Evolutionary conservation across 306 rosid genomes (phyloP).

Genomic region (Luffa aegyptiaca): DNA sequence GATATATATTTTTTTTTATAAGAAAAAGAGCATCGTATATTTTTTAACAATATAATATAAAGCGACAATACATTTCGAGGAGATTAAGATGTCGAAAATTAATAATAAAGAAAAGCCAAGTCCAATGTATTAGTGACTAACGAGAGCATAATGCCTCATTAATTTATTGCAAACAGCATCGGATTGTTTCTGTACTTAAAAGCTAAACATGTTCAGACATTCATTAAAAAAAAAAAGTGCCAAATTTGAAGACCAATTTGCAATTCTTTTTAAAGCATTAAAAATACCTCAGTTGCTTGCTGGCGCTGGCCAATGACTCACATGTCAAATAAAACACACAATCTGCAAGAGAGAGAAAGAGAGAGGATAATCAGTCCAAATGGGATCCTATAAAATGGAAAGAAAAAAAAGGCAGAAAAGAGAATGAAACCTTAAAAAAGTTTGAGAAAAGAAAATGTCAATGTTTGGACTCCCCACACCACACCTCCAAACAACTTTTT

Average conservation of each 20-base stretch:
- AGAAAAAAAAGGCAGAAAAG: slow-evolving; percentile 11
- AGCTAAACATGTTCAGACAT: slow-evolving; percentile 25
- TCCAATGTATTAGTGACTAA: slow-evolving; percentile 23
- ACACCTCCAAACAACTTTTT: slow-evolving; percentile 18
- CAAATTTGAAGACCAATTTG: slow-evolving; percentile 20
- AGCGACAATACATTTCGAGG: slow-evolving; percentile 40
- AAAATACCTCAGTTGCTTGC: slow-evolving; percentile 21
- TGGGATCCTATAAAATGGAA: slow-evolving; percentile 23
- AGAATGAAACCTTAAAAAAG: slow-evolving; percentile 32
- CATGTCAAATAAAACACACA: slow-evolving; percentile 15
- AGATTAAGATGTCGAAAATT: slow-evolving; percentile 48
- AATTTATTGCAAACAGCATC: slow-evolving; percentile 15
- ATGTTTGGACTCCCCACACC: slow-evolving; percentile 33
- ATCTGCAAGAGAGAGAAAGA: slow-evolving; percentile 1
- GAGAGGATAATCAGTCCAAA: slow-evolving; percentile 14
- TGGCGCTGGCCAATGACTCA: slow-evolving; percentile 24
- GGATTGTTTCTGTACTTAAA: slow-evolving; percentile 19
- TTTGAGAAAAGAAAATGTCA: slow-evolving; percentile 19
- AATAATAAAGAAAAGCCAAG: background rate
- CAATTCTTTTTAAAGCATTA: slow-evolving; percentile 17
- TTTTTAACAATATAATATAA: background rate
- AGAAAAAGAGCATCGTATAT: background rate
- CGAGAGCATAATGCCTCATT: slow-evolving; percentile 21
- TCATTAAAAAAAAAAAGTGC: slow-evolving; percentile 1
- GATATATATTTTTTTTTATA: background rate